Percentiles rank a stretch among this genome's conserved stretches.
Evolutionary conservation across 768 basidiomycete genomes (phyloP).

Genomic region (Paxillus involutus): DNA sequence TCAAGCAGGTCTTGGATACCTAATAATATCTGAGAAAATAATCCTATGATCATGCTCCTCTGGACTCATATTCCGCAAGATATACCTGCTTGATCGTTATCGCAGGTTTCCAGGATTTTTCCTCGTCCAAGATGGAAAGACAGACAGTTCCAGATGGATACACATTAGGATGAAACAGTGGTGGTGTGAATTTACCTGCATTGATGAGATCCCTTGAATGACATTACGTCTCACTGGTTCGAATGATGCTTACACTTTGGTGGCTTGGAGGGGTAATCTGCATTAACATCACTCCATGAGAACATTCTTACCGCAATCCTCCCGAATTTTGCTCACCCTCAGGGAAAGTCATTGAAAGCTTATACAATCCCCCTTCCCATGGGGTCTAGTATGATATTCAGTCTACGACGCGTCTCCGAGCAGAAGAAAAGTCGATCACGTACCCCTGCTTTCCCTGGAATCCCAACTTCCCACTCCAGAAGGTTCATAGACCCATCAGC

Average conservation of each 20-base stretch:
- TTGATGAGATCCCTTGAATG: conserved; percentile 5
- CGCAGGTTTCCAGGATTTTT: conserved; percentile 98
- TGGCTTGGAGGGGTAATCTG: conserved; percentile 94
- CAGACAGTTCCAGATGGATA: conserved; percentile 99
- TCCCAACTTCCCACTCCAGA: conserved; percentile 98
- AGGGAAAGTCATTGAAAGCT: conserved; percentile 91
- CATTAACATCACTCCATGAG: conserved; percentile 11
- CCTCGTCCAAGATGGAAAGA: conserved; percentile 95
- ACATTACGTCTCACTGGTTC: background rate
- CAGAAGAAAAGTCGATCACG: conserved; percentile 33
- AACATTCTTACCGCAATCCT: background rate
- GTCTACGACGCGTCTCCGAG: conserved; percentile 7
- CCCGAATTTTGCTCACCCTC: conserved; percentile 61
- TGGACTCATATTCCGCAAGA: background rate
- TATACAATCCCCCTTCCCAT: conserved; percentile 97
- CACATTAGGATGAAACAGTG: conserved; percentile 97
- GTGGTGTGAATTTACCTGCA: conserved; percentile 93
- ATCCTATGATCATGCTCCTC: background rate
- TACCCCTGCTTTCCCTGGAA: conserved; percentile 89
- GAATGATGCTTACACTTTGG: conserved; percentile 72
- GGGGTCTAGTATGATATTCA: conserved; percentile 61
- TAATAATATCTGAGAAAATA: conserved; percentile 70
- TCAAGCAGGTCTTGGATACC: conserved; percentile 96
- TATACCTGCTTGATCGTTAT: conserved; percentile 97
- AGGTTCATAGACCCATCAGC: conserved; percentile 94